These are phyloP conservation scores for Leccinum fuscescens DNA, from an alignment of 1,284 basidiomycete genomes.

Conservation along the genomic window DNA sequence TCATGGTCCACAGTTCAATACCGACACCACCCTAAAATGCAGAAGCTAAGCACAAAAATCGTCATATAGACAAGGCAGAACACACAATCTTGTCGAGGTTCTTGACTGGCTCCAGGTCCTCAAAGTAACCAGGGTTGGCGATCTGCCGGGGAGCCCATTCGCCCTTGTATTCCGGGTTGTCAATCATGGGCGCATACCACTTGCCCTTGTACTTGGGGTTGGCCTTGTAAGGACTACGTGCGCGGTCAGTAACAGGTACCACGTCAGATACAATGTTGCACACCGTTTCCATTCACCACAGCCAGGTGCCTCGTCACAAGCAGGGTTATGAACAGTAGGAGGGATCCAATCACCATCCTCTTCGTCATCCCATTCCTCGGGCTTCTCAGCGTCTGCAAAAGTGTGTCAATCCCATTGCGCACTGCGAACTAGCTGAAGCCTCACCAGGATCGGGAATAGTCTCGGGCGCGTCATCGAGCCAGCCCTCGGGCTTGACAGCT, in stretches of 20 bases:
- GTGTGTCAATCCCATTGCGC: constrained; percentile 8
- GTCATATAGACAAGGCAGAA: constrained; percentile 4
- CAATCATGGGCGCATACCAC: constrained; percentile 91
- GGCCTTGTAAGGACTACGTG: constrained; percentile 71
- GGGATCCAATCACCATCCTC: constrained; percentile 99
- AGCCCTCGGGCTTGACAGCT: constrained; percentile 90
- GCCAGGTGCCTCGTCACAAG: constrained; percentile 85
- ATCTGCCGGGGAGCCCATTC: constrained; percentile 93
- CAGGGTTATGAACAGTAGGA: constrained; percentile 86
- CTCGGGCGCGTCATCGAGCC: constrained; percentile 89
- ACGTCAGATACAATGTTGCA: constrained; percentile 13
- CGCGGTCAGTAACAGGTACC: constrained; percentile 12
- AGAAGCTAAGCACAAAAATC: constrained; percentile 10
- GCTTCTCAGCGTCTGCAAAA: constrained; percentile 80
- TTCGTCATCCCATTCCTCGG: constrained; percentile 99
- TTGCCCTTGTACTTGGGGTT: constrained; percentile 96
- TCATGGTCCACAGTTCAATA: constrained; percentile 99
- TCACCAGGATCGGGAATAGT: constrained; percentile 84
- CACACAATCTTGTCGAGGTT: constrained; percentile 78
- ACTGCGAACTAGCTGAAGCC: constrained; percentile 13
- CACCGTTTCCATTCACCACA: constrained; percentile 91
- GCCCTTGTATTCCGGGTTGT: constrained; percentile 98
- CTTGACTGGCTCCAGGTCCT: constrained; percentile 85
- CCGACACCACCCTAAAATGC: constrained; percentile 77
- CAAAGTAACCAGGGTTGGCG: constrained; percentile 89